phyloP scores from a whole-genome alignment of 371 early-diverging fungal genomes.

The Mortierella sp. region DNA sequence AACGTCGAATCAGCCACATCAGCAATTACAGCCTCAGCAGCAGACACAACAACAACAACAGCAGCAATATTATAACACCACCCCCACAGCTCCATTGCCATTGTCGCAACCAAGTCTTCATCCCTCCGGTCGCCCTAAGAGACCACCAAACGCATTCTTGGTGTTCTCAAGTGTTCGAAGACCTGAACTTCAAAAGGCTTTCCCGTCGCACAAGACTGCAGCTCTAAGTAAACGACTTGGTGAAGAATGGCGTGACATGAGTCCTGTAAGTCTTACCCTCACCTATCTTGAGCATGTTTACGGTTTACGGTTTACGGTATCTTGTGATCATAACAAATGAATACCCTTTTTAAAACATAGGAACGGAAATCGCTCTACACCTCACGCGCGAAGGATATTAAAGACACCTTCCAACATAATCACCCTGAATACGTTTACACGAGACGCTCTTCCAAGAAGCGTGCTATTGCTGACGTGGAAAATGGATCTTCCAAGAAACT shows the following conservation, averaged over 20 bases:
- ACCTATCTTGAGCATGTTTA: too few species aligned
- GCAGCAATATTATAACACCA: conserved; percentile 15
- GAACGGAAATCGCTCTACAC: conserved; percentile 53
- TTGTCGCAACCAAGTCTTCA: conserved; percentile 31
- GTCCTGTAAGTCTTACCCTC: conserved; percentile 14
- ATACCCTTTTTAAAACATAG: conserved; percentile 13
- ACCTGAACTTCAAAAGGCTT: conserved; percentile 64
- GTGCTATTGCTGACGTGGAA: conserved; percentile 26
- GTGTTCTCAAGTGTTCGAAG: conserved; percentile 69
- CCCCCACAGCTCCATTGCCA: conserved; percentile 1
- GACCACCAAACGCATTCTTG: conserved; percentile 67
- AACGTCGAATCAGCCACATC: conserved; percentile 7
- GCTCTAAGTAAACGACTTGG: conserved; percentile 69
- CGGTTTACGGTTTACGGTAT: too few species aligned
- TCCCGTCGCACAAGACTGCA: conserved; percentile 65
- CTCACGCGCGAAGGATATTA: conserved; percentile 62
- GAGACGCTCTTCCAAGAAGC: conserved; percentile 58
- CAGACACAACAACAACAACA: conserved; percentile 28
- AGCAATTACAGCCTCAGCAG: conserved; percentile 11
- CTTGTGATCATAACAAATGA: too few species aligned
- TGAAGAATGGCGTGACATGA: conserved; percentile 70
- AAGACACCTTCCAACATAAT: conserved; percentile 63
- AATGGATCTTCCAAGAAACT: conserved; percentile 29
- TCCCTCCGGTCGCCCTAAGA: conserved; percentile 55
- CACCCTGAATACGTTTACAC: conserved; percentile 63